phyloP scores from a whole-genome alignment of 2,329 filamentous ascomycete species.

The Polytolypa hystricis region DNA sequence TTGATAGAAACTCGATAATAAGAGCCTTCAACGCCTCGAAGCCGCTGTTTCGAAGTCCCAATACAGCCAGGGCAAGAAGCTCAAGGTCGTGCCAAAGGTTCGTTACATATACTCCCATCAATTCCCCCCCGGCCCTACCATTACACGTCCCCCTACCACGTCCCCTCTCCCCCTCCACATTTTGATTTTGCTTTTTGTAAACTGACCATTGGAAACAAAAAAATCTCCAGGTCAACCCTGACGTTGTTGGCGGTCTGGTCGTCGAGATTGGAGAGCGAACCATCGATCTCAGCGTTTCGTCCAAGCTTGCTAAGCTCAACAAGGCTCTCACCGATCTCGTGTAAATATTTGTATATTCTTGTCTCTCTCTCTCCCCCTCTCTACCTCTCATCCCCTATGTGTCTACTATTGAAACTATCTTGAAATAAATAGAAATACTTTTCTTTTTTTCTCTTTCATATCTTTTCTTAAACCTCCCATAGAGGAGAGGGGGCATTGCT shows the following conservation, averaged over 20 bases:
- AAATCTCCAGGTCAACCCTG: slow-evolving; percentile 72
- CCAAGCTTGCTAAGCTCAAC: slow-evolving; percentile 97
- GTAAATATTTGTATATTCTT: slow-evolving; percentile 52
- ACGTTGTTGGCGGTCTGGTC: slow-evolving; percentile 84
- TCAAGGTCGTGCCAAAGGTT: slow-evolving; percentile 91
- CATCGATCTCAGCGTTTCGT: slow-evolving; percentile 91
- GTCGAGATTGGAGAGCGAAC: slow-evolving; percentile 97
- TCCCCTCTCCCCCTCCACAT: slow-evolving; percentile 2
- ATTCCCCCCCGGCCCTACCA: no score
- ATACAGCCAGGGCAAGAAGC: slow-evolving; percentile 88
- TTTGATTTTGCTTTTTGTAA: slow-evolving; percentile 1
- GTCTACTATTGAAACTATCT: no score
- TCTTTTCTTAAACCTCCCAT: no score
- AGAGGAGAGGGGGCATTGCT: no score
- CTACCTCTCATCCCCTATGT: neutral
- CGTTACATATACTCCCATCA: no score
- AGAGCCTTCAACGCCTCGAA: slow-evolving; percentile 77
- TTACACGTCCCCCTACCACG: no score
- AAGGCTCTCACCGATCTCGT: slow-evolving; percentile 93
- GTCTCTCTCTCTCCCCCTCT: neutral
- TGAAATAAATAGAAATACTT: no score
- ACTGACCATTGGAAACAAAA: slow-evolving; percentile 5
- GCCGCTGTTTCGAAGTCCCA: slow-evolving; percentile 76
- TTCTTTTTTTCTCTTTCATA: no score
- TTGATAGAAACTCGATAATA: slow-evolving; percentile 67